Conservation (phyloP, 2,329 filamentous ascomycete genomes). For the Ascochyta clinopodiicola region DNA sequence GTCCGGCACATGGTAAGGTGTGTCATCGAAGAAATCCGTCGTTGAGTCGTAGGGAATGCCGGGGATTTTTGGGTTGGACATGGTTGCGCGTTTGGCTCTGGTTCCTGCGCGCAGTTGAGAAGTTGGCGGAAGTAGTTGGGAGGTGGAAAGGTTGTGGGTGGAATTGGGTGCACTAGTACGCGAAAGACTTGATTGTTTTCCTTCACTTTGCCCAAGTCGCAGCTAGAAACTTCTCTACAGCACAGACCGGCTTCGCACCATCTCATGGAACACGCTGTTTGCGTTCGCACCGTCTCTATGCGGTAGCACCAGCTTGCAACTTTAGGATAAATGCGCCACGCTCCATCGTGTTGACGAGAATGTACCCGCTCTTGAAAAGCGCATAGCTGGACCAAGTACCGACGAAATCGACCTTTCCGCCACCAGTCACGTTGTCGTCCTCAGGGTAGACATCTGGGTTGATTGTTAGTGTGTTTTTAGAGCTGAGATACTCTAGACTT, state of each 20-base stretch:
- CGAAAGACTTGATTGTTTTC: background rate
- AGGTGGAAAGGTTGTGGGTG: background rate
- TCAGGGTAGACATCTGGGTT: conserved; percentile 50
- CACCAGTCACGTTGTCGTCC: conserved; percentile 48
- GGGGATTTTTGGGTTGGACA: background rate
- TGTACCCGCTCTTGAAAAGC: conserved; percentile 49
- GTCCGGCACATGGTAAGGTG: background rate
- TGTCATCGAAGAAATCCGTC: background rate
- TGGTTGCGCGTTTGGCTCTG: background rate
- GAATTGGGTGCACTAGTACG: background rate
- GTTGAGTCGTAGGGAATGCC: background rate
- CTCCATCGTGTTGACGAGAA: conserved; percentile 52
- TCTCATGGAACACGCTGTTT: background rate
- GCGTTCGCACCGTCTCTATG: conserved; percentile 5
- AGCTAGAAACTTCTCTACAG: background rate
- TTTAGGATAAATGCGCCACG: conserved; percentile 48
- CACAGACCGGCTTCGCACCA: background rate
- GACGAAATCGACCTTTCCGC: conserved; percentile 52
- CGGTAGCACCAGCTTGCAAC: conserved; percentile 32
- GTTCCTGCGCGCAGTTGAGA: background rate
- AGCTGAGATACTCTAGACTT: background rate
- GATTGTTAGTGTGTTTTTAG: conserved; percentile 1
- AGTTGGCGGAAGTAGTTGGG: background rate
- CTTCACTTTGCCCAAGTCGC: background rate
- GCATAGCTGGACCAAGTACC: conserved; percentile 54